Percentiles rank a stretch among this genome's conserved stretches.
Evolutionary conservation across 805 yeast genomes (phyloP).

Genomic region (Pichia cabralensis): DNA sequence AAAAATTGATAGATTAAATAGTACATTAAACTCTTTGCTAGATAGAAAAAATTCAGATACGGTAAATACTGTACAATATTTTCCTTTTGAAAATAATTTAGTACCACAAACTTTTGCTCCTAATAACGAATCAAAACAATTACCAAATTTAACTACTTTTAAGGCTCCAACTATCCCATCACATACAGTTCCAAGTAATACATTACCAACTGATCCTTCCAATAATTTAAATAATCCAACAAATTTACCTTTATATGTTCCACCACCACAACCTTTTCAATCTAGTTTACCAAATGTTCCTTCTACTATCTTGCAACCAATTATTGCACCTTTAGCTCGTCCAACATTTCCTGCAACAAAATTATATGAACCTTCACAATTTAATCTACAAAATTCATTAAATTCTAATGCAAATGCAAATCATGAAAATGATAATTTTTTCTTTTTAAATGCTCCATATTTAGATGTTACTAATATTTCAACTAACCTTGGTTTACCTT

Average conservation of each 20-base stretch:
- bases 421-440: slow-evolving; percentile 10
- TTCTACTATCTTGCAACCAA: background rate
- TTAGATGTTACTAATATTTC: slow-evolving; percentile 16
- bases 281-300: too few relatives aligned
- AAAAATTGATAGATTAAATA: slow-evolving; percentile 4
- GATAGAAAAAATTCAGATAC: too few relatives aligned
- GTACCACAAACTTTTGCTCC: too few relatives aligned
- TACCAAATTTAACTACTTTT: background rate
- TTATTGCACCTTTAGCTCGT: slow-evolving; percentile 7
- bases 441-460: slow-evolving; percentile 9
- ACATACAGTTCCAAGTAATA: background rate
- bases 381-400: too few relatives aligned
- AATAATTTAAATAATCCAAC: too few relatives aligned
- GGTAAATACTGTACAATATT: too few relatives aligned
- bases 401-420: background rate
- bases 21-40: too few relatives aligned
- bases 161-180: background rate
- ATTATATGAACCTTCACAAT: too few relatives aligned
- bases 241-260: background rate
- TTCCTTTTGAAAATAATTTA: too few relatives aligned
- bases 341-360: slow-evolving; percentile 6
- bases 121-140: too few relatives aligned
- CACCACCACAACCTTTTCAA: too few relatives aligned
- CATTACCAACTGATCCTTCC: too few relatives aligned
- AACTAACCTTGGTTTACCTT: slow-evolving; percentile 15